Evolutionary conservation across 345 rosid genomes (phyloP).

Genomic region (Populus nigra): DNA sequence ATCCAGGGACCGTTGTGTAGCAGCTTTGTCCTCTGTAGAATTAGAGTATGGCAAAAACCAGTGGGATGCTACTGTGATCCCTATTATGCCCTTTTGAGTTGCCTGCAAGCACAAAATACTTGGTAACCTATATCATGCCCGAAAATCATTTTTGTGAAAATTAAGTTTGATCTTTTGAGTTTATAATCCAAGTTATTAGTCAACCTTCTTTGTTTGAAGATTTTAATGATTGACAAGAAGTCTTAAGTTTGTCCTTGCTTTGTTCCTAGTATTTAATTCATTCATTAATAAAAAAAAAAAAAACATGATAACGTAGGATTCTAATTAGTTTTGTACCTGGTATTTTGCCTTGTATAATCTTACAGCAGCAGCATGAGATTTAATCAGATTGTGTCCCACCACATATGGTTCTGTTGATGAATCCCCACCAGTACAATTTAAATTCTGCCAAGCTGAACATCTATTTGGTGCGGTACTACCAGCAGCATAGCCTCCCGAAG

Average conservation of each 20-base stretch:
- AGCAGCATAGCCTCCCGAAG: conserved; percentile 2
- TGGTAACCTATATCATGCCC: not conserved
- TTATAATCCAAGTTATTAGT: too few relatives aligned
- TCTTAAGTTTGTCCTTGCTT: too few relatives aligned
- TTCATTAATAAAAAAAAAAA: too few relatives aligned
- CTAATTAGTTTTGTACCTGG: conserved; percentile 6
- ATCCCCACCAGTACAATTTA: conserved; percentile 17
- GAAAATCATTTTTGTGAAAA: not conserved
- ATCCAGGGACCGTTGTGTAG: conserved; percentile 37
- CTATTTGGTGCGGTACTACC: conserved; percentile 28
- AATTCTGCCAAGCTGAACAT: conserved; percentile 18
- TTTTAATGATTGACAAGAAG: too few relatives aligned
- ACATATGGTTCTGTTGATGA: conserved; percentile 36
- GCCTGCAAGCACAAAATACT: conserved; percentile 18
- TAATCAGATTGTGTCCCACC: conserved; percentile 27
- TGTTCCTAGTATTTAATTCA: too few relatives aligned
- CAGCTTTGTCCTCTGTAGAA: conserved; percentile 24
- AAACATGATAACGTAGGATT: too few relatives aligned
- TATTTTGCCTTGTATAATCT: conserved; percentile 28
- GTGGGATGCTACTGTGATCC: conserved; percentile 33
- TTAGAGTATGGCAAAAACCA: conserved; percentile 46
- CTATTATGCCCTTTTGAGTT: conserved; percentile 45
- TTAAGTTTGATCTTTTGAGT: too few relatives aligned
- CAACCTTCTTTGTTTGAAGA: too few relatives aligned
- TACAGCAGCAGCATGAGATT: conserved; percentile 34